A percentile compares a stretch with the other conserved stretches of the same genome.
Evolutionary conservation across 805 yeast species (phyloP).

Genomic region (Cyberlindnera saturnus): DNA sequence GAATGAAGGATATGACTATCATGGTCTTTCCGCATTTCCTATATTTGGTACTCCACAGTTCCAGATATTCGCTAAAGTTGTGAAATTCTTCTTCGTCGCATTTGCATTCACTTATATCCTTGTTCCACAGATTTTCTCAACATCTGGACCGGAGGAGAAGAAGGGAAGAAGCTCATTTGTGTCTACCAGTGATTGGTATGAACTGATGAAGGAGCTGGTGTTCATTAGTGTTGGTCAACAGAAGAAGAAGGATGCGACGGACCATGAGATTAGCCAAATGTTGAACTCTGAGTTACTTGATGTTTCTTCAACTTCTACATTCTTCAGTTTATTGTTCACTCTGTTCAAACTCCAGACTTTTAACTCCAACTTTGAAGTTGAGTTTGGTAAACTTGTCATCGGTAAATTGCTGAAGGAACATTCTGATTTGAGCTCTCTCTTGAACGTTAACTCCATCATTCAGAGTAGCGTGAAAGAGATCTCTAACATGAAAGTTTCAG

Average conservation of each 20-base stretch:
- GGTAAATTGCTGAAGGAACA: conserved; percentile 18
- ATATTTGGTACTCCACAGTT: conserved; percentile 24
- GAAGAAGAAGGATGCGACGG: conserved; percentile 10
- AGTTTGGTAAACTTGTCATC: conserved; percentile 20
- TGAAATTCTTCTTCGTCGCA: conserved; percentile 23
- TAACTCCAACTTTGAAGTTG: conserved; percentile 19
- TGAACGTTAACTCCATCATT: conserved; percentile 13
- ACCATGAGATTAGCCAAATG: conserved; percentile 12
- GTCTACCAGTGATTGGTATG: conserved; percentile 18
- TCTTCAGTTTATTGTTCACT: conserved; percentile 7
- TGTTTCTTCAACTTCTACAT: neutral
- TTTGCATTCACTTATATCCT: conserved; percentile 18
- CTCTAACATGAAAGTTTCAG: conserved; percentile 18
- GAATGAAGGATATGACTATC: conserved; percentile 30
- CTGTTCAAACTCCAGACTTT: conserved; percentile 16
- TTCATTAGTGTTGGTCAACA: conserved; percentile 18
- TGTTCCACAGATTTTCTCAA: conserved; percentile 12
- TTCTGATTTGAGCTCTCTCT: conserved; percentile 13
- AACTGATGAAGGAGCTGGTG: conserved; percentile 19
- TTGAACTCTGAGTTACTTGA: conserved; percentile 15
- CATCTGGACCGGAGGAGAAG: neutral
- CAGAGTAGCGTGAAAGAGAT: conserved; percentile 14
- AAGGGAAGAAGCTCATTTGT: conserved; percentile 2
- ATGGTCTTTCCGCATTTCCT: conserved; percentile 41
- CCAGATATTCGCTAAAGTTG: conserved; percentile 20